Conservation (phyloP, 2,329 filamentous ascomycete species). For the Colletotrichum sp. region DNA sequence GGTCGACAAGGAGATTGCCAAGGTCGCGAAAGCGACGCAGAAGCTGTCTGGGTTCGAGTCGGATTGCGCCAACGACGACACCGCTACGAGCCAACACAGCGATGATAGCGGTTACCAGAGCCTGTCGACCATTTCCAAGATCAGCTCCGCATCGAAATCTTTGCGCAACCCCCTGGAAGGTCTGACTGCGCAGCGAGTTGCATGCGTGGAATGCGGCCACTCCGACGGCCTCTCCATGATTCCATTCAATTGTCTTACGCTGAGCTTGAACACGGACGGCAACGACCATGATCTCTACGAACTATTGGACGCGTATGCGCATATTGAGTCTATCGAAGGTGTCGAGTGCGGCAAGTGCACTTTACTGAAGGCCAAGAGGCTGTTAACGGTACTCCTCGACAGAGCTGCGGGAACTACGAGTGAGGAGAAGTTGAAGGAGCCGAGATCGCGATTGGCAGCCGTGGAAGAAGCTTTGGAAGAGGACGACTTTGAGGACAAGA, state of each 20-base stretch:
- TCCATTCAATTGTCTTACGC: conserved; percentile 91
- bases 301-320: conserved; percentile 83
- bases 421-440: conserved; percentile 57
- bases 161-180: conserved; percentile 85
- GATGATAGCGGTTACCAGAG: conserved; percentile 65
- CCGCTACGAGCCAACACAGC: conserved; percentile 53
- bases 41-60: conserved; percentile 44
- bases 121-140: conserved; percentile 40
- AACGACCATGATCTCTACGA: conserved; percentile 74
- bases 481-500: conserved; percentile 79
- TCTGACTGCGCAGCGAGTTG: conserved; percentile 84
- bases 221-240: conserved; percentile 89
- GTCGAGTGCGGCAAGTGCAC: conserved; percentile 95
- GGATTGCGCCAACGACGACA: conserved; percentile 45
- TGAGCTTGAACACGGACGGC: conserved; percentile 73
- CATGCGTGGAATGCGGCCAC: conserved; percentile 84
- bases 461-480: conserved; percentile 77
- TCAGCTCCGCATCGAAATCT: conserved; percentile 29
- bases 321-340: conserved; percentile 83
- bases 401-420: conserved; percentile 39
- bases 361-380: conserved; percentile 61
- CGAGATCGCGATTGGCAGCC: conserved; percentile 62
- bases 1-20: conserved; percentile 77
- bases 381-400: conserved; percentile 53
- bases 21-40: conserved; percentile 42